phyloP scores from a whole-genome alignment of 129 eudicot genomes.

The Flaveria trinervia region DNA sequence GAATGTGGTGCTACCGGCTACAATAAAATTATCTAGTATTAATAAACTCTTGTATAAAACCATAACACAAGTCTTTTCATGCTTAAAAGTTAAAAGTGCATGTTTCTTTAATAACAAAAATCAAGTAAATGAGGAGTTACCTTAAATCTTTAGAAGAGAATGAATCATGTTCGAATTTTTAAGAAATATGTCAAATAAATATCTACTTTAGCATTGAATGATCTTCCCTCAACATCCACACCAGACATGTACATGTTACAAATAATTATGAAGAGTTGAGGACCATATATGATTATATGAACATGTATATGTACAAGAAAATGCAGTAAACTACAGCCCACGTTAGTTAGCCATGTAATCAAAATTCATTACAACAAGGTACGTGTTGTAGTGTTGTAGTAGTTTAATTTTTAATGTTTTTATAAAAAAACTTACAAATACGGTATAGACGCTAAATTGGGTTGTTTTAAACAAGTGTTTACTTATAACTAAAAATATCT shows the following conservation, averaged over 20 bases:
- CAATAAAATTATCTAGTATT: not conserved
- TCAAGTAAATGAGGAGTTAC: too few relatives aligned
- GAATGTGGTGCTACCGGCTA: constrained; percentile 72
- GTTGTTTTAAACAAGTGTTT: too few relatives aligned
- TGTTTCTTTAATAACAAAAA: not conserved
- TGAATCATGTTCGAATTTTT: not conserved
- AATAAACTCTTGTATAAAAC: not conserved
- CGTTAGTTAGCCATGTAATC: not conserved
- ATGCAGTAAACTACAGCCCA: not conserved
- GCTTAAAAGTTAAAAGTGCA: not conserved
- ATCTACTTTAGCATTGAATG: constrained; percentile 8
- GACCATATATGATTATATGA: not conserved
- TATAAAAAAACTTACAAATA: too few relatives aligned
- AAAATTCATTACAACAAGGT: too few relatives aligned
- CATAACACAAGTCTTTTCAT: not conserved
- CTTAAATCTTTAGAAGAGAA: not conserved
- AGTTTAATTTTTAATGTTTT: not conserved
- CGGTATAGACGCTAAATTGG: too few relatives aligned
- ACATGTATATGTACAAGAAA: too few relatives aligned
- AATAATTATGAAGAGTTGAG: not conserved
- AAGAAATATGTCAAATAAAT: constrained; percentile 1
- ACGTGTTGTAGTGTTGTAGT: too few relatives aligned
- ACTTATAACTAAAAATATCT: too few relatives aligned
- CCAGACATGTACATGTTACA: not conserved
- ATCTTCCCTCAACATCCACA: not conserved